Percentiles rank a stretch among this genome's conserved stretches.
Conservation (phyloP, 2,329 filamentous ascomycete genomes). For the Penicillium expansum region DNA sequence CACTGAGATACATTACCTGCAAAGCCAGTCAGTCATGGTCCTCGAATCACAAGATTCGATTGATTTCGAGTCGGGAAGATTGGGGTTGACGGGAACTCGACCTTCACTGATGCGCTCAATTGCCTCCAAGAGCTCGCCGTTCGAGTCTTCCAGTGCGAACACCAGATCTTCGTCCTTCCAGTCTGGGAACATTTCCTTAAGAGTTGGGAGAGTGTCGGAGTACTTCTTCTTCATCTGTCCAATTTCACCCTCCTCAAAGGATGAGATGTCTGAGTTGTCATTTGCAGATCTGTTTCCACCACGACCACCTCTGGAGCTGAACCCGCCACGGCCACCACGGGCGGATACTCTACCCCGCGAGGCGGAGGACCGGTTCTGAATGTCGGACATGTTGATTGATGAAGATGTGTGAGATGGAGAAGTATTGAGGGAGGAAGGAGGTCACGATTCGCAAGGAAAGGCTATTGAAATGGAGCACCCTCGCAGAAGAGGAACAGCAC, state of each 20-base stretch:
- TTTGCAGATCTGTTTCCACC: conserved; percentile 69
- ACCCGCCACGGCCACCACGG: conserved; percentile 79
- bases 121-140: conserved; percentile 49
- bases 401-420: conserved; percentile 31
- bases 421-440: conserved; percentile 25
- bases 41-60: conserved; percentile 1
- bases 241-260: conserved; percentile 80
- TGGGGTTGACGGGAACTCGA: conserved; percentile 21
- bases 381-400: conserved; percentile 78
- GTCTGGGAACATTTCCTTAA: conserved; percentile 91
- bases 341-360: conserved; percentile 85
- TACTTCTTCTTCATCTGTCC: conserved; percentile 91
- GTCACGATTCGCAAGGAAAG: conserved; percentile 29
- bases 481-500: conserved; percentile 39
- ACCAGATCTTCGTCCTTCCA: conserved; percentile 96
- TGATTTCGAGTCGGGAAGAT: conserved; percentile 1
- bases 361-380: conserved; percentile 78
- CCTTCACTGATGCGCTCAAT: conserved; percentile 54
- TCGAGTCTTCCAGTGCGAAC: conserved; percentile 79
- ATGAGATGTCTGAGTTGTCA: conserved; percentile 63
- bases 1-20: conserved; percentile 52
- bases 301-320: conserved; percentile 67
- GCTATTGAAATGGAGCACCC: conserved; percentile 30
- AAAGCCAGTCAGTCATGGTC: conserved; percentile 12
- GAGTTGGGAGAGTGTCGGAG: conserved; percentile 69